phyloP scores from a whole-genome alignment of 495 filamentous ascomycete species.

The Glarea lozoyensis region DNA sequence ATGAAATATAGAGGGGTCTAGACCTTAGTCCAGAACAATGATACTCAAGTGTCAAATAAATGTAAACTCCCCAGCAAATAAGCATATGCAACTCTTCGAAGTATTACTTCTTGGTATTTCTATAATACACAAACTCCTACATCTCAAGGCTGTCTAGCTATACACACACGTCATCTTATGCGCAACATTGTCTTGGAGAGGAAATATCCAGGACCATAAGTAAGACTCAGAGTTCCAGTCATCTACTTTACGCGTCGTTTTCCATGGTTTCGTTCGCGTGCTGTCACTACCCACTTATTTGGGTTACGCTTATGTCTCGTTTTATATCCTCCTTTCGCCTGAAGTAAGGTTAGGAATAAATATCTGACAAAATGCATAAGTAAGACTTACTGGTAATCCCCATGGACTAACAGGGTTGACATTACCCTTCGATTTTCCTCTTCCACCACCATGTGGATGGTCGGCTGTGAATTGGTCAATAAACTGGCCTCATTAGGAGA shows the following conservation, averaged over 20 bases:
- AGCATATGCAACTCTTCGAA: too few species aligned
- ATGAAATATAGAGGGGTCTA: too few species aligned
- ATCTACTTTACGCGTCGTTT: conserved; percentile 47
- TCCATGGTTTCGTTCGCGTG: conserved; percentile 69
- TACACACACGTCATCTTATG: too few species aligned
- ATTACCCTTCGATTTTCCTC: conserved; percentile 99
- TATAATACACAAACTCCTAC: too few species aligned
- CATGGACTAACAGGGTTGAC: conserved; percentile 87
- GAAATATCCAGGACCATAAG: too few species aligned
- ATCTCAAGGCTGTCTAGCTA: too few species aligned
- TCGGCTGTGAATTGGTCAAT: conserved; percentile 38
- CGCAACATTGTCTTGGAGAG: too few species aligned
- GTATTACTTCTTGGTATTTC: too few species aligned
- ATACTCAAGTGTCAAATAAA: too few species aligned
- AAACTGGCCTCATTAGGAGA: neutral
- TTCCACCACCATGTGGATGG: conserved; percentile 96
- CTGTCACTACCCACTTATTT: conserved; percentile 73
- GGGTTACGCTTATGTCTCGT: conserved; percentile 67
- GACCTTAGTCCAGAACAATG: too few species aligned
- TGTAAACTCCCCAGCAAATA: too few species aligned
- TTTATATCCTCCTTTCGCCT: conserved; percentile 95
- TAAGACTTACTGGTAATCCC: conserved; percentile 76
- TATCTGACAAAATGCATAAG: conserved; percentile 7
- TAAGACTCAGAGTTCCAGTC: too few species aligned
- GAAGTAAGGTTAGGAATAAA: conserved; percentile 6